Conservation (phyloP, 805 yeast genomes). For the Ogataea polymorpha region DNA sequence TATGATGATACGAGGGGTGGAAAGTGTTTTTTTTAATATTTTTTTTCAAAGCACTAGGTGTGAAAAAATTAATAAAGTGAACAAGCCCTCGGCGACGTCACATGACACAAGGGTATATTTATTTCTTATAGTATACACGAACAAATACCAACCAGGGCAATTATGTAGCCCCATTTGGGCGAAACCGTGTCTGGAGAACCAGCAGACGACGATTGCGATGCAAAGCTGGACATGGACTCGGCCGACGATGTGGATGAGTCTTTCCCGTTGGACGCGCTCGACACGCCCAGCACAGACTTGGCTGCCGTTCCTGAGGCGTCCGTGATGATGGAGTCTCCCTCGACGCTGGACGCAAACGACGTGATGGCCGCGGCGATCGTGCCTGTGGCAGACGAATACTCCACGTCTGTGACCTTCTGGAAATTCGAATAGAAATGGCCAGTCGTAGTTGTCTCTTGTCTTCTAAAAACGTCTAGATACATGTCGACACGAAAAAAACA, state of each 20-base stretch:
- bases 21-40: constrained; percentile 4
- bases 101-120: constrained; percentile 6
- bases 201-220: constrained; percentile 1
- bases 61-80: background rate
- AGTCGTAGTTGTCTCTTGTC: constrained; percentile 12
- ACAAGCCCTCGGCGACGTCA: constrained; percentile 7
- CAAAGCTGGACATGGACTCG: background rate
- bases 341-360: constrained; percentile 1
- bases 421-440: constrained; percentile 20
- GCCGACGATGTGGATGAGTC: background rate
- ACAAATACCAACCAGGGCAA: background rate
- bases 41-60: constrained; percentile 1
- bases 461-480: constrained; percentile 8
- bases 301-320: constrained; percentile 1
- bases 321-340: background rate
- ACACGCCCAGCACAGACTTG: constrained; percentile 6
- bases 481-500: background rate
- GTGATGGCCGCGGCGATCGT: constrained; percentile 10
- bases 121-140: constrained; percentile 2
- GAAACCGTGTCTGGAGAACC: constrained; percentile 1
- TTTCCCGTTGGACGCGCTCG: background rate
- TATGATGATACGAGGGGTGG: constrained; percentile 9
- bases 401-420: constrained; percentile 18
- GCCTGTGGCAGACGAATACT: constrained; percentile 12
- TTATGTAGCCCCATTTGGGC: constrained; percentile 5